phyloP scores from a whole-genome alignment of 2,329 filamentous ascomycete species.

The Sclerotinia glacialis region DNA sequence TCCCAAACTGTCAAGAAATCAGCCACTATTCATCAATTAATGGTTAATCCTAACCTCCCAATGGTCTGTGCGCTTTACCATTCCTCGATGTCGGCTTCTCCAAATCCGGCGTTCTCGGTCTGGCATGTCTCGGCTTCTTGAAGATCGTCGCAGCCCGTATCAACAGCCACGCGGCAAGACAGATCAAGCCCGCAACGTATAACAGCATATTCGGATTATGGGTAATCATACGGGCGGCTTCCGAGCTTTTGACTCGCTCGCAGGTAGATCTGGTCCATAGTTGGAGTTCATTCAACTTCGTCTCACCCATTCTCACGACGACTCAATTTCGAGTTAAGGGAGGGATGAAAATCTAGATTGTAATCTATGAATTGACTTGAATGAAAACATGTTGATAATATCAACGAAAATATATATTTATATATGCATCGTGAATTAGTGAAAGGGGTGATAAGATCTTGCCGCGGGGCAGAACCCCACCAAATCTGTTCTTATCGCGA shows the following conservation, averaged over 20 bases:
- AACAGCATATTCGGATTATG: constrained; percentile 28
- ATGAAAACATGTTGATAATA: neutral
- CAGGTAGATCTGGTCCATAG: constrained; percentile 22
- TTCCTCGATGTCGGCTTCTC: constrained; percentile 34
- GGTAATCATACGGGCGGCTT: constrained; percentile 22
- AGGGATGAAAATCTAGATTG: neutral
- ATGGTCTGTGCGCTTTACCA: constrained; percentile 30
- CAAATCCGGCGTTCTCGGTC: constrained; percentile 35
- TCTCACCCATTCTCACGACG: constrained; percentile 25
- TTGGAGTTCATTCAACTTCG: constrained; percentile 22
- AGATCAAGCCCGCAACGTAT: constrained; percentile 27
- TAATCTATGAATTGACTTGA: neutral
- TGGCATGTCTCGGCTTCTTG: constrained; percentile 28
- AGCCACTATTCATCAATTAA: constrained; percentile 15
- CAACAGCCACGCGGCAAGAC: constrained; percentile 31
- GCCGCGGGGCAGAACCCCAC: constrained; percentile 27
- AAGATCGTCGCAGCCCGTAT: constrained; percentile 27
- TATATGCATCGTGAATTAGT: neutral
- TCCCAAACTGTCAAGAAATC: constrained; percentile 35
- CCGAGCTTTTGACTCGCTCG: constrained; percentile 19
- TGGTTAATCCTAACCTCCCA: constrained; percentile 33
- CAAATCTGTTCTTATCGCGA: constrained; percentile 30
- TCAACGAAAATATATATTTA: neutral
- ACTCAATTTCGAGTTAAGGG: neutral
- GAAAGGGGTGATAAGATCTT: neutral